Evolutionary conservation across 352 stramenopile species (phyloP), one percentile per base, ranked within the genome.

Genomic region (Pythium pyrilobum): DNA sequence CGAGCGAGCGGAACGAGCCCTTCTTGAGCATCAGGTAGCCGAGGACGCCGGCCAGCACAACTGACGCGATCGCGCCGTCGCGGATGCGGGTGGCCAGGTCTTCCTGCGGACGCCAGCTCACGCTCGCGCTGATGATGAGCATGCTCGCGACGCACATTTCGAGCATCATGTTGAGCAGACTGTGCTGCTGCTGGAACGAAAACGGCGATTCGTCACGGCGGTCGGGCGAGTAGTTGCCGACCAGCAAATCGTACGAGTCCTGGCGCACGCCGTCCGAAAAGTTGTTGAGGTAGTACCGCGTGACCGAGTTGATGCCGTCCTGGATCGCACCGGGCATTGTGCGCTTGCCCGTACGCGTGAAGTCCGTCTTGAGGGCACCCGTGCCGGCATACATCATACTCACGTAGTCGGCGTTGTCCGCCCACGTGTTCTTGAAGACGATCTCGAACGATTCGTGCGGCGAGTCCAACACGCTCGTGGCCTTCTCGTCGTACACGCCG

Each of bases 261-360:
- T 98, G 92, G 46, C 79, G 86, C 59, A 93, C 71, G 33, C 87
- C 89, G 64, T 98, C 94, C 31, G 77, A 56, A 71, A 98, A 98
- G 66, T 98, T 98, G 71, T 98, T 98, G 20, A 98, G 71, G 66
- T 98, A 97, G 69, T 98, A 98, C 16, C 95, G 70, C 57, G 88
- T 96, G 36, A 97, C 67, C 32, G 90, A 97, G 69, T 98, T 98
- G 56, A 97, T 48, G 31, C 94, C 95, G 75, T 99, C 96, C 56
- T 97, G 85, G 32, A 99, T 40, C 31, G 90, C 83, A 29, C 95
- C 95, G 5, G 64, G 55, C 48, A 88, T 70, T 18, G 89, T 98
- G 51, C 92, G 87, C 68, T 97, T 94, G 51, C 96, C 95, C 51
- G 93, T 98, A 39, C 93, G 68, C 23, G 95, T 98, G 52, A 98